phyloP scores from a whole-genome alignment of 2,329 filamentous ascomycete species.

The Aspergillus niger region DNA sequence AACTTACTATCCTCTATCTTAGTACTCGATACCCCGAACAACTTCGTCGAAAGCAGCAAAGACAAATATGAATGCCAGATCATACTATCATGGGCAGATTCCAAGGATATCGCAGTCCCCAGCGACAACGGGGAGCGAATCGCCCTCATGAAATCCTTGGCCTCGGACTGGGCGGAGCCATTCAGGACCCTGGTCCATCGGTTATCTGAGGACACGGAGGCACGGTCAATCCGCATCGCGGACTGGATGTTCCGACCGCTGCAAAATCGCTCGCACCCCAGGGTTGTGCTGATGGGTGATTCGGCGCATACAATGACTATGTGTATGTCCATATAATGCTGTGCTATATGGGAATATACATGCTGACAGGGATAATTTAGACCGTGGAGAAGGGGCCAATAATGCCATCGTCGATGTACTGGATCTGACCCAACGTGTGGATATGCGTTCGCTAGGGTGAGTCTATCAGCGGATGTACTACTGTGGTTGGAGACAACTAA shows the following conservation, averaged over 20 bases:
- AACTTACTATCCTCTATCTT: background rate
- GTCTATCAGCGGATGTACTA: background rate
- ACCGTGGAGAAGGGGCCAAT: conserved; percentile 61
- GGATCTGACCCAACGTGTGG: conserved; percentile 44
- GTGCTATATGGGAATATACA: background rate
- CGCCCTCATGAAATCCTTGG: conserved; percentile 48
- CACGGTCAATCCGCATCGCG: conserved; percentile 50
- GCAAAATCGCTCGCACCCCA: conserved; percentile 38
- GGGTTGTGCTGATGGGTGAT: conserved; percentile 56
- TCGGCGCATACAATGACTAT: conserved; percentile 62
- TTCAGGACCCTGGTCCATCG: conserved; percentile 48
- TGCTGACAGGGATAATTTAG: conserved; percentile 34
- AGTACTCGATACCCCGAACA: conserved; percentile 55
- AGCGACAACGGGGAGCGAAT: conserved; percentile 42
- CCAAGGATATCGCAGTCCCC: conserved; percentile 45
- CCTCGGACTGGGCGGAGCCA: conserved; percentile 53
- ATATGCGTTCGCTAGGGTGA: conserved; percentile 16
- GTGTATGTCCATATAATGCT: conserved; percentile 48
- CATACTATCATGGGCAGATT: conserved; percentile 54
- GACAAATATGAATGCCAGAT: conserved; percentile 53
- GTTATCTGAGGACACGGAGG: conserved; percentile 46
- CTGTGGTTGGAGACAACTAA: background rate
- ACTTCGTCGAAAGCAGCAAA: conserved; percentile 33
- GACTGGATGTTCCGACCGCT: conserved; percentile 50
- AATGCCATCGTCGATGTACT: conserved; percentile 57